Evolutionary conservation across 805 yeast genomes (phyloP).

Genomic region (Ogataea degrootiae): DNA sequence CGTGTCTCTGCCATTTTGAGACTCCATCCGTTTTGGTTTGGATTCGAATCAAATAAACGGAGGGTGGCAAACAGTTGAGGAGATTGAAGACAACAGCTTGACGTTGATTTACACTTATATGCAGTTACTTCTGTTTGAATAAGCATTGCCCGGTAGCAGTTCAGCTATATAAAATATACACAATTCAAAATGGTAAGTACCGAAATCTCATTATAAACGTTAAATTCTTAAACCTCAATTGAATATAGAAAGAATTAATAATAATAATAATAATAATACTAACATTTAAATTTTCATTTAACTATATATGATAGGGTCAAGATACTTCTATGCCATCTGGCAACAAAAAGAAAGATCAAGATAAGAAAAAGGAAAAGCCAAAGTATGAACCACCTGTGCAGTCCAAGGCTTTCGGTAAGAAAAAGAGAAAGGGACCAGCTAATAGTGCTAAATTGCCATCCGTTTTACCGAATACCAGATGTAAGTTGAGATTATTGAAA

Average conservation of each 20-base stretch:
- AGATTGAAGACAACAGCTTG: no score
- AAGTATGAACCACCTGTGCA: conserved; percentile 98
- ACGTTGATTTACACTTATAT: no score
- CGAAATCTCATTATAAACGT: no score
- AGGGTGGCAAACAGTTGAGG: no score
- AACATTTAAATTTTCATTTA: conserved; percentile 1
- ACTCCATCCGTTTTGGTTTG: no score
- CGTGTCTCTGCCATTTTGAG: no score
- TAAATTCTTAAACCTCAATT: background rate
- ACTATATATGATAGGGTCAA: conserved; percentile 23
- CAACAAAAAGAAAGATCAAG: conserved; percentile 30
- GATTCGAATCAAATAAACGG: no score
- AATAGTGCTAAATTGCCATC: conserved; percentile 69
- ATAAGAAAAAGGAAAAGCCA: conserved; percentile 75
- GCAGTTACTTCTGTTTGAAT: no score
- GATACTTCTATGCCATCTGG: conserved; percentile 32
- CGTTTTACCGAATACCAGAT: conserved; percentile 89
- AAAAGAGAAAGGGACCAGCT: conserved; percentile 89
- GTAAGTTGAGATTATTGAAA: conserved; percentile 83
- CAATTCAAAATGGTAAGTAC: no score
- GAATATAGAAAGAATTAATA: background rate
- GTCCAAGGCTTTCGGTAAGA: conserved; percentile 78
- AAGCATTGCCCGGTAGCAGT: no score
- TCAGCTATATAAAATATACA: no score
- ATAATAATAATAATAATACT: conserved; percentile 1